Base-by-base conservation (phyloP, 495 filamentous ascomycete genomes). In the Neurospora tetraspora region DNA sequence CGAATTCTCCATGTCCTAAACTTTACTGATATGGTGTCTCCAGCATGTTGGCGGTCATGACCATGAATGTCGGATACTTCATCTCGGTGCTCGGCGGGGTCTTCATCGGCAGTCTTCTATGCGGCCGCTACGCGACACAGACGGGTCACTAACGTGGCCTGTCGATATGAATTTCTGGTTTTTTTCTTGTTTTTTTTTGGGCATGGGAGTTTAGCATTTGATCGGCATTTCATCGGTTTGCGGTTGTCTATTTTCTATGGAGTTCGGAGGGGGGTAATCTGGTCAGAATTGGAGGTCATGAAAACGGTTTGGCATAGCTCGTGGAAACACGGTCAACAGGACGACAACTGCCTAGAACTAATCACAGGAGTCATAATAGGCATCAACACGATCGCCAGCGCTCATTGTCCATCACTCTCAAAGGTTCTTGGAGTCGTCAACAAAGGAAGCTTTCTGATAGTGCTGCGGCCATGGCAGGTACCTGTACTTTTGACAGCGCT, bases 21-120 rank as follows among this genome's bases (percentile, higher is more conserved):
- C 73, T 71, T 78, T 45, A 77, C 69, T 70, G 23, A 18, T 16
- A 27, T 31, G 2, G 71, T 31, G 71, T 27, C 53, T 72, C 38
- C 77, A 98, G 95, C 69, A 98, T 98, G 95, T 84, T 98, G 82
- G 94, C 93, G n/a, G 92, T 97, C 76, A 98, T 98, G 95, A 96
- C 94, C 4, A 88, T 95, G 88, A 98, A 98, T 77, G 88, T 98
- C 61, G 95, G 95, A n/a, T 98, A 97, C 78, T 98, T 97, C 82
- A 82, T 94, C 36, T 94, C 94, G 2, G 88, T 97, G 1, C 88
- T 98, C 31, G 92, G 83, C 7, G 95, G 95, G 7, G 87, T 89
- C 2, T 97, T 97, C 78, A 76, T 96, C 5, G 95, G 95, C 16
- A 95, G 95, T 81, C 82, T 98, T 42, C 86, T 88, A 0, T 85